Evolutionary conservation across 768 basidiomycete genomes (phyloP), one percentile per base, ranked within the genome.

Genomic region (Termitomyces sp.): DNA sequence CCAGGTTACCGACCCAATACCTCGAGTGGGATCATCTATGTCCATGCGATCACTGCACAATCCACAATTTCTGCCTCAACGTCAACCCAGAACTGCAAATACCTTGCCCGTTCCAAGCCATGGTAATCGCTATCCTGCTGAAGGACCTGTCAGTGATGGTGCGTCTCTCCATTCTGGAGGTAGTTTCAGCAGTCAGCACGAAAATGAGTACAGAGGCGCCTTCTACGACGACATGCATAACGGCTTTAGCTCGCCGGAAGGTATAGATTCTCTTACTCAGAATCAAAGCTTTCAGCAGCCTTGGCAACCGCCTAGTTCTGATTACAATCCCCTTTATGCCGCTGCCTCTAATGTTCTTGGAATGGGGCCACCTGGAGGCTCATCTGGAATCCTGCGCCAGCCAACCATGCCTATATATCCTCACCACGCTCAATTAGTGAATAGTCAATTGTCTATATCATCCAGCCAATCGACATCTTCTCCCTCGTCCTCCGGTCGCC

Each of bases 331-430:
- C 39, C 71, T 91, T 13, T 88, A 90, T 69, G 80, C 82, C 11
- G 91, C 90, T 15, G 91, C 91, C 9, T 90, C 91, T 9, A 84
- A 88, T 69, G 87, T 92, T 9, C 78, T 93, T 16, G 91, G 91
- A 16, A 86, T 90, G 83, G 85, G 81, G 0, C 88, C 83, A 20
- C 87, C 81, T 15, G 75, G 73, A 22, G 66, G 61, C 33, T 39
- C 62, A 34, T 47, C 67, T 55, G 56, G 67, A 42, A 48, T 68
- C 37, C 60, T 65, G 36, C 61, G 64, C 65, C 62, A 63, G 65
- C 41, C 61, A 18, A 52, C 66, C 47, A 55, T 68, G 62, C 67
- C 69, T 50, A 57, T 57, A 67, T 48, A 67, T 68, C 66, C 30
- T 15, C 59, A 63, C 36, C 56, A 64, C 46, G 46, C 61, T 20